Evolutionary conservation across 1,284 basidiomycete genomes (phyloP), one percentile per base, ranked within the genome.

Genomic region (Kalmanozyma brasiliensis): DNA sequence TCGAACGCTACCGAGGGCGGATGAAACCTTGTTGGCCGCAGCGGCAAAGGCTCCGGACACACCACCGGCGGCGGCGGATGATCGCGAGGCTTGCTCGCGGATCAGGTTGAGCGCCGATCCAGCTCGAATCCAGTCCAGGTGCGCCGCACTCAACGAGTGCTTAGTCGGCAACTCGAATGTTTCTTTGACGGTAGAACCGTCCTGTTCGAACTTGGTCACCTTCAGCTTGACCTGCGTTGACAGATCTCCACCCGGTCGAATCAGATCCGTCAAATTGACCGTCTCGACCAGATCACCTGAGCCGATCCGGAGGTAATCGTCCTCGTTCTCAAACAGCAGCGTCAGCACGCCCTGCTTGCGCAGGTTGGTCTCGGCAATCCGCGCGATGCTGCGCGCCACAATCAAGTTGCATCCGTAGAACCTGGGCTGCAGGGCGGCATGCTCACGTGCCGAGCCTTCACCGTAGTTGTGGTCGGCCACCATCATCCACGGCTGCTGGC

Each of bases 391-490:
- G 77, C 85, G 76, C 0, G 77, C 83, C 87, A 84, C 76, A 57
- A 85, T 84, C 26, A 85, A 58, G 52, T 83, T 82, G 72, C 78
- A 81, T 20, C 92, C 92, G 79, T 96, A 95, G 85, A 95, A 96
- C 14, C 96, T 88, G 44, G 95, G 96, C 82, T 98, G 96, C 30
- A 98, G 86, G 14, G 94, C 94, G 30, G 96, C 96, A 83, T 98
- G 96, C 84, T 98, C 96, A 60, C 96, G 88, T n/a, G 94, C 94
- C 70, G 91, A 93, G 82, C 95, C 96, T 83, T 99, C 96, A 5
- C 96, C 96, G 82, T 98, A 96, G 84, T 83, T 84, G 76, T 78
- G 83, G 81, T 98, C 96, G 1, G 96, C 94, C 30, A 99, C 86
- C 44, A 98, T 85, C 76, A 94, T 91, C 94, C 95, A 98, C 88